Evolutionary conservation across 345 rosid genomes (phyloP).

Genomic region (Rhodamnia argentea): DNA sequence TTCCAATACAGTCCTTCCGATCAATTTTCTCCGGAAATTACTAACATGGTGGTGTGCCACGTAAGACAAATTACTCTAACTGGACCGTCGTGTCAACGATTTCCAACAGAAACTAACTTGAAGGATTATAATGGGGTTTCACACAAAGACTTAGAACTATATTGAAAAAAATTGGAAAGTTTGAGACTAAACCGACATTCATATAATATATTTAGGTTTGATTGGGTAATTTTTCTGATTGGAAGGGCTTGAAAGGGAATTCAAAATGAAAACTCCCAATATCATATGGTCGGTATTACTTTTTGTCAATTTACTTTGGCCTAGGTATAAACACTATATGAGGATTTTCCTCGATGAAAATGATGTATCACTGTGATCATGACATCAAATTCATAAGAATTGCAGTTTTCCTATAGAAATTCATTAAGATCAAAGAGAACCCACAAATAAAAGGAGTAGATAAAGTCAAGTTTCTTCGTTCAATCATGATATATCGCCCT

Average conservation of each 20-base stretch:
- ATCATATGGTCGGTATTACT: neutral
- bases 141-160: neutral
- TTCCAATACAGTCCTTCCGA: neutral
- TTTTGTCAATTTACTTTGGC: neutral
- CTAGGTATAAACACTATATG: neutral
- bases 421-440: neutral
- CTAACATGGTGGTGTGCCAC: rapidly evolving
- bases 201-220: neutral
- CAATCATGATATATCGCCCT: neutral
- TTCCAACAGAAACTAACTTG: rapidly evolving
- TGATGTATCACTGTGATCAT: neutral
- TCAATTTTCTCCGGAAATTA: rapidly evolving
- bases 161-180: neutral
- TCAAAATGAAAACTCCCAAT: neutral
- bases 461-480: neutral
- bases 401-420: neutral
- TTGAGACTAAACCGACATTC: neutral
- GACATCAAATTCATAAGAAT: neutral
- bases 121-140: neutral
- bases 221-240: neutral
- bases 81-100: rapidly evolving
- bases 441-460: neutral
- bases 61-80: neutral
- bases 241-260: neutral
- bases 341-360: neutral